Percentiles rank a stretch among this genome's conserved stretches.
These are phyloP conservation scores for Scutellaria minor DNA, from an alignment of 257 asterid genomes.

Conservation along the genomic window DNA sequence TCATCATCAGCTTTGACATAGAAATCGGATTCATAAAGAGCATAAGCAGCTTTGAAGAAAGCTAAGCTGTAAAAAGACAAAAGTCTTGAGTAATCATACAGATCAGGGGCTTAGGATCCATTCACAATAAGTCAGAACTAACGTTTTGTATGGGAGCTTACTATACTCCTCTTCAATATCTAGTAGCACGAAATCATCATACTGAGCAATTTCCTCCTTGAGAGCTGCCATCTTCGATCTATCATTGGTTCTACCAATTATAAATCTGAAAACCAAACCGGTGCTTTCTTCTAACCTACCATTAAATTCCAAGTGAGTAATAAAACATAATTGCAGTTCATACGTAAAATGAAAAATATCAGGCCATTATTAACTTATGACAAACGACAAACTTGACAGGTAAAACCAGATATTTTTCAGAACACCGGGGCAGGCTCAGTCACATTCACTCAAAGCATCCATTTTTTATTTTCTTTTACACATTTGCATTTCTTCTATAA, in stretches of 20 bases:
- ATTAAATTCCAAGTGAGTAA: constrained; percentile 44
- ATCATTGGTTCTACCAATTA: constrained; percentile 85
- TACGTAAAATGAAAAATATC: constrained; percentile 1
- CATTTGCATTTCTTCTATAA: neutral
- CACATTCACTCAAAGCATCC: neutral
- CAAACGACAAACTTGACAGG: neutral
- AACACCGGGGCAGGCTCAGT: neutral
- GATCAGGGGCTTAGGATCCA: constrained; percentile 25
- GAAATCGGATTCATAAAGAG: constrained; percentile 89
- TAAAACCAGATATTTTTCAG: constrained; percentile 14
- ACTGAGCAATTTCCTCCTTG: constrained; percentile 72
- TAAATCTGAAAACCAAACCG: constrained; percentile 90
- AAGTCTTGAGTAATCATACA: constrained; percentile 38
- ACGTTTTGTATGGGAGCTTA: constrained; percentile 99
- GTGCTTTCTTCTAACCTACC: constrained; percentile 98
- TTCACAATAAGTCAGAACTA: constrained; percentile 49
- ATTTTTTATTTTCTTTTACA: constrained; percentile 1
- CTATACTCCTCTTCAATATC: constrained; percentile 98
- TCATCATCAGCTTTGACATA: constrained; percentile 99
- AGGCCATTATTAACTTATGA: neutral
- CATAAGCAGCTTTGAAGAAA: constrained; percentile 96
- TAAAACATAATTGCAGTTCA: constrained; percentile 23
- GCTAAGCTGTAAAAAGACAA: constrained; percentile 66
- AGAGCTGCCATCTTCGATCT: constrained; percentile 81
- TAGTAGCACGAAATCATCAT: constrained; percentile 89